phyloP scores from a whole-genome alignment of 2,329 filamentous ascomycete species.

The Botryosphaeria dothidea region DNA sequence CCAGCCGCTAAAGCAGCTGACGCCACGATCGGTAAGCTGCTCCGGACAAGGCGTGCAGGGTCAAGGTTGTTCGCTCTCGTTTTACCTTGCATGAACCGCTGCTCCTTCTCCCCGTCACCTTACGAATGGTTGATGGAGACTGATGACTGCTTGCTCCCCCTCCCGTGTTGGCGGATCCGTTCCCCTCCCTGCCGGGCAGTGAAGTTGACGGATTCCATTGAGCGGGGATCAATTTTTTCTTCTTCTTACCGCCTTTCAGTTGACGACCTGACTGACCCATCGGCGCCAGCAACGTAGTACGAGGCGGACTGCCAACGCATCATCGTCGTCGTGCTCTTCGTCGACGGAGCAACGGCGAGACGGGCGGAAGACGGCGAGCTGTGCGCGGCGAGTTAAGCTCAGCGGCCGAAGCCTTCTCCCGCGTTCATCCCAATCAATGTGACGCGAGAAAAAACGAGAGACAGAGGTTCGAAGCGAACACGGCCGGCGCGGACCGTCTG shows the following conservation, averaged over 20 bases:
- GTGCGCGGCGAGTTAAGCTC: no score
- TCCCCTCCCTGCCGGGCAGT: neutral
- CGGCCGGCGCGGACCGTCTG: neutral
- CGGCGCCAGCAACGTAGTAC: neutral
- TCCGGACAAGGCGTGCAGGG: neutral
- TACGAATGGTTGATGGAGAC: neutral
- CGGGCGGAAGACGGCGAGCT: no score
- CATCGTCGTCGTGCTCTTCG: neutral
- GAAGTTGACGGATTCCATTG: neutral
- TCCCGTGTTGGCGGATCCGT: neutral
- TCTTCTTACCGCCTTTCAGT: slow-evolving; percentile 1
- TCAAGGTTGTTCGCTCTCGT: neutral
- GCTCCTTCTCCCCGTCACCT: neutral
- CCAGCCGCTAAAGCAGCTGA: slow-evolving; percentile 1
- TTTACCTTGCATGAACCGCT: neutral
- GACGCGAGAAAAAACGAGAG: neutral
- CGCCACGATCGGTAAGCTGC: neutral
- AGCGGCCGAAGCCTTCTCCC: neutral
- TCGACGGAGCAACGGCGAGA: neutral
- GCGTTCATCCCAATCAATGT: neutral
- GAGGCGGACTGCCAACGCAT: neutral
- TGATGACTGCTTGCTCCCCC: no score
- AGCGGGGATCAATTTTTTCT: neutral
- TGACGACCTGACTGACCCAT: neutral
- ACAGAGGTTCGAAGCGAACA: neutral